A percentile compares a stretch with the other conserved stretches of the same genome.
Conservation (phyloP, 306 rosid genomes). For the Urtica urens region DNA sequence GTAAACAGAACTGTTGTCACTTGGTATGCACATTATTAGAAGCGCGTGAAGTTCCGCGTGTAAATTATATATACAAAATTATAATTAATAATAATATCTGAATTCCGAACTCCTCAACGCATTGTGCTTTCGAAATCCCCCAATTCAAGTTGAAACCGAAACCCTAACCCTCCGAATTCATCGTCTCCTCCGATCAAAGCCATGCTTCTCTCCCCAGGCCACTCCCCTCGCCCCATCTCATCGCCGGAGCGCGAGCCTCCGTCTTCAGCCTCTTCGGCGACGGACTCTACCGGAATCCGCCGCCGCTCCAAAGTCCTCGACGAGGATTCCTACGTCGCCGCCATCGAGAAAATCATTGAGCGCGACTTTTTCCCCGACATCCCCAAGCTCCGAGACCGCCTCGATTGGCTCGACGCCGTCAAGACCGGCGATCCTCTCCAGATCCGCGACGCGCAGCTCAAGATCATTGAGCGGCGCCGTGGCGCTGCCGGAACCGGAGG, state of each 20-base stretch:
- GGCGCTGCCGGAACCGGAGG: constrained; percentile 13
- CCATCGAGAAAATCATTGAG: constrained; percentile 86
- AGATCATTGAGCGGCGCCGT: constrained; percentile 84
- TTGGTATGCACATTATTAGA: no score
- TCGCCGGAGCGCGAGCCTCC: constrained; percentile 55
- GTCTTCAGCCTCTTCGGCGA: constrained; percentile 23
- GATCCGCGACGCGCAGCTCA: constrained; percentile 85
- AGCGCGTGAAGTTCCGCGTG: no score
- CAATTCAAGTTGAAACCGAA: neutral
- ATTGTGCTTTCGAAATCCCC: neutral
- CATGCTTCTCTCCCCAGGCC: constrained; percentile 94
- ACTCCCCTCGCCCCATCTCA: constrained; percentile 77
- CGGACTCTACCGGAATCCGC: constrained; percentile 16
- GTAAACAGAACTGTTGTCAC: no score
- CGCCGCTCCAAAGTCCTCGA: constrained; percentile 48
- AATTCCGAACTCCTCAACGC: no score
- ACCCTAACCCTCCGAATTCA: neutral
- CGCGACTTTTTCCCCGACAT: constrained; percentile 97
- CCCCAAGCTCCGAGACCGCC: constrained; percentile 89
- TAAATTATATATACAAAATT: no score
- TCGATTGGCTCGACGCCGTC: constrained; percentile 86
- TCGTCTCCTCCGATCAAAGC: neutral
- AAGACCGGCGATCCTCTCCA: constrained; percentile 68
- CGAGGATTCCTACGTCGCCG: constrained; percentile 74
- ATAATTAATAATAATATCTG: no score